Conservation (phyloP, 2,329 filamentous ascomycete genomes). For the Nemania sp. region DNA sequence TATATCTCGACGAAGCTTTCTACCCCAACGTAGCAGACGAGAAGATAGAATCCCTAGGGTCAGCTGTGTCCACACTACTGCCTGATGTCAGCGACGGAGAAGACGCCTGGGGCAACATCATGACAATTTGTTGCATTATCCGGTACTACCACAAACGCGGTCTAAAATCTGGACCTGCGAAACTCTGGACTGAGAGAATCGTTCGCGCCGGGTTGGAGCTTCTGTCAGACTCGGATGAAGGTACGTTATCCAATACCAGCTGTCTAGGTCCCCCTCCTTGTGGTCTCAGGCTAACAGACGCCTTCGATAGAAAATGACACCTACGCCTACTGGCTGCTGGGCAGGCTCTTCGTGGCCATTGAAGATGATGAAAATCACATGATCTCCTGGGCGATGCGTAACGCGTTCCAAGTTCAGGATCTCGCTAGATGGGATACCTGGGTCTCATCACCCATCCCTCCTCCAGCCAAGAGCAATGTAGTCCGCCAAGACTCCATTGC, state of each 20-base stretch:
- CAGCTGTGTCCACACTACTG: constrained; percentile 30
- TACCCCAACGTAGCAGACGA: constrained; percentile 26
- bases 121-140: constrained; percentile 35
- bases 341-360: constrained; percentile 30
- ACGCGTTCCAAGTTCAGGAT: constrained; percentile 30
- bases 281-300: background rate
- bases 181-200: constrained; percentile 30
- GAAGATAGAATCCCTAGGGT: constrained; percentile 30
- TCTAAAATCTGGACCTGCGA: constrained; percentile 25
- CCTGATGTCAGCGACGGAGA: constrained; percentile 30
- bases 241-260: constrained; percentile 3
- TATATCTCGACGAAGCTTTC: constrained; percentile 37
- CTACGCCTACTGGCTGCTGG: constrained; percentile 35
- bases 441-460: constrained; percentile 27
- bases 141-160: constrained; percentile 36
- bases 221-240: constrained; percentile 37
- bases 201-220: constrained; percentile 37
- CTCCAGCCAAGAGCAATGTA: constrained; percentile 6
- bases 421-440: constrained; percentile 34
- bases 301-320: constrained; percentile 34
- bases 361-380: constrained; percentile 31
- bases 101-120: constrained; percentile 30
- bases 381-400: constrained; percentile 36
- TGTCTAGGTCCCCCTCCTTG: background rate
- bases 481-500: constrained; percentile 5